Base-by-base conservation (phyloP, 2,329 filamentous ascomycete species). In the Trichoderma koningiopsis region DNA sequence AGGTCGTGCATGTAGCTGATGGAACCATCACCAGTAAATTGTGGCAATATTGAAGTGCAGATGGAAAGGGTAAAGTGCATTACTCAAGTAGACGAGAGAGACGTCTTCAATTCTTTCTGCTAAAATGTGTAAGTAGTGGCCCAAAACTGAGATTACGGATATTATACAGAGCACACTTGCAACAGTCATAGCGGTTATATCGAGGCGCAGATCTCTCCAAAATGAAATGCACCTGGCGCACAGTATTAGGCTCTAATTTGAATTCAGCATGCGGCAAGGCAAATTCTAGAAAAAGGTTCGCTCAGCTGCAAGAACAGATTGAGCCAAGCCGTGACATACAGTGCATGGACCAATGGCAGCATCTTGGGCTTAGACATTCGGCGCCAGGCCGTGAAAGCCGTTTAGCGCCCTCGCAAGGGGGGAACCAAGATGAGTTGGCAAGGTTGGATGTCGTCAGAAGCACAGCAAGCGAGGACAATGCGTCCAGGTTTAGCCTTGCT, bases 361-460 rank as follows among this genome's bases (percentile, higher is more conserved):
- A 59, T 66, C 53, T 66, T 29, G n/a, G 63, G 63, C 63, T 66
- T 40, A 66, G 63, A 37, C 63, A 35, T 66, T 37, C 22, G 63
- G 63, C 63, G 55, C 63, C 63, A 66, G 58, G 58, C 49, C 27
- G 35, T 58, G 53, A 40, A 58, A 66, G 55, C 55, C 57, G 63
- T 66, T 66, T 66, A 66, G 63, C 63, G 63, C 53, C 40, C 33
- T 66, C 63, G 63, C 55, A 52, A 57, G 55, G 63, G 63, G 63
- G 55, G 37, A 27, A 29, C 55, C 55, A 47, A 43, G 63, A 58
- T 66, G 63, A 59, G 63, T 66, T 66, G 63, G 63, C 63, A 66
- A 49, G 55, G 37, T 66, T 66, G 53, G 63, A 66, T 66, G 63
- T 49, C 63, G 63, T 66, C 63, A 66, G 63, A 66, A 58, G 52